Percentiles rank a stretch among this genome's conserved stretches.
Conservation (phyloP, 2,329 filamentous ascomycete species). For the Trematosphaeria pertusa region DNA sequence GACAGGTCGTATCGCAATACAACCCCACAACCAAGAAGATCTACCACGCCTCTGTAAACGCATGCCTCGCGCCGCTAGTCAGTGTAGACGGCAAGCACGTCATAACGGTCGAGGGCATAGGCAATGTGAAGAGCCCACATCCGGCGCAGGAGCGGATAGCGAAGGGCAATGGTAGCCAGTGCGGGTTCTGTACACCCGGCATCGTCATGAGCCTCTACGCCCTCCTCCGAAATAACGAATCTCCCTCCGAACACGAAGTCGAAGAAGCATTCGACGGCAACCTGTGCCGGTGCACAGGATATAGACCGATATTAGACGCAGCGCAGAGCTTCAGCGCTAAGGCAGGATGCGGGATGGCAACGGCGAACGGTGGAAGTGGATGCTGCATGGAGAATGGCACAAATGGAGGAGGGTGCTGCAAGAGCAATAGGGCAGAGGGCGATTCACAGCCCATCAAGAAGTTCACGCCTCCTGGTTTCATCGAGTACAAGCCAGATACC, state of each 20-base stretch:
- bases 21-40: conserved; percentile 92
- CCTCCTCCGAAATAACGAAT: conserved; percentile 81
- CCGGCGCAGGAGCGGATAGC: conserved; percentile 91
- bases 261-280: conserved; percentile 99
- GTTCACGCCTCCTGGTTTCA: conserved; percentile 89
- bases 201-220: conserved; percentile 99
- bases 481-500: conserved; percentile 91
- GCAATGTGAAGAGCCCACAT: conserved; percentile 84
- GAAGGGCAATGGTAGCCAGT: conserved; percentile 90
- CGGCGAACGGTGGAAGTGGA: conserved; percentile 65
- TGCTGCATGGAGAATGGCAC: conserved; percentile 71
- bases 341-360: conserved; percentile 62
- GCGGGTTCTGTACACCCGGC: conserved; percentile 93
- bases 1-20: conserved; percentile 82
- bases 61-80: conserved; percentile 89
- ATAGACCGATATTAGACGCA: conserved; percentile 90
- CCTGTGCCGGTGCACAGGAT: conserved; percentile 93
- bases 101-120: conserved; percentile 96
- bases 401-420: conserved; percentile 53
- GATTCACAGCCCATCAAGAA: conserved; percentile 58
- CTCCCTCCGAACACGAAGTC: conserved; percentile 79
- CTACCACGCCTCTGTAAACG: conserved; percentile 96
- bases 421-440: conserved; percentile 45
- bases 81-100: conserved; percentile 98
- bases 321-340: conserved; percentile 83